These are phyloP conservation scores for Cryptosporidium meleagridis DNA, from an alignment of 169 alveolate species.

Conservation along the genomic window DNA sequence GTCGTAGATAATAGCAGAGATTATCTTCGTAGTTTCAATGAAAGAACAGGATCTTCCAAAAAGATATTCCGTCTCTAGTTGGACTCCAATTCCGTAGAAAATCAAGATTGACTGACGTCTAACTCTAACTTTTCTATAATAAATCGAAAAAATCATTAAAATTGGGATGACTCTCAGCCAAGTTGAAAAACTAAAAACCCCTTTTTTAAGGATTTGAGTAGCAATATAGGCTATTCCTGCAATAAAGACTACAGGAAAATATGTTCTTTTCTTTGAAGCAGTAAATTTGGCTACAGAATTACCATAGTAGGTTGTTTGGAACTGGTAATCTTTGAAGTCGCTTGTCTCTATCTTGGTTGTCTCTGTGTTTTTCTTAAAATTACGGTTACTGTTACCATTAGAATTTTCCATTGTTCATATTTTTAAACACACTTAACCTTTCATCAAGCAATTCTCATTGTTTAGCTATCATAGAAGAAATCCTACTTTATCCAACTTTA, in stretches of 20 bases:
- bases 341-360: neutral
- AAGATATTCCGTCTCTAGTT: constrained; percentile 38
- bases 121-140: constrained; percentile 26
- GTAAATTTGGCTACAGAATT: constrained; percentile 26
- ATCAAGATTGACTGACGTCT: constrained; percentile 40
- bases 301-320: constrained; percentile 17
- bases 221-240: constrained; percentile 11
- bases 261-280: constrained; percentile 18
- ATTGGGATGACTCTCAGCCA: constrained; percentile 7
- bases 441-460: neutral
- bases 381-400: neutral
- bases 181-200: neutral
- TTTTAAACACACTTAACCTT: neutral
- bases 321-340: neutral
- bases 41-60: constrained; percentile 13
- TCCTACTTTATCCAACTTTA: neutral
- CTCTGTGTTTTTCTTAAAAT: neutral
- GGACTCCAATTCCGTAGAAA: constrained; percentile 50
- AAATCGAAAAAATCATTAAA: neutral
- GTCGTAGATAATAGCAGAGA: constrained; percentile 53
- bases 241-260: neutral
- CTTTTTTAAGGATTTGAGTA: neutral
- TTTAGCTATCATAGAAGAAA: neutral
- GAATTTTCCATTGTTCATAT: neutral
- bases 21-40: constrained; percentile 39